Percentiles rank a stretch among this genome's conserved stretches.
phyloP scores from a whole-genome alignment of 306 rosid genomes.

The Malus orientalis region DNA sequence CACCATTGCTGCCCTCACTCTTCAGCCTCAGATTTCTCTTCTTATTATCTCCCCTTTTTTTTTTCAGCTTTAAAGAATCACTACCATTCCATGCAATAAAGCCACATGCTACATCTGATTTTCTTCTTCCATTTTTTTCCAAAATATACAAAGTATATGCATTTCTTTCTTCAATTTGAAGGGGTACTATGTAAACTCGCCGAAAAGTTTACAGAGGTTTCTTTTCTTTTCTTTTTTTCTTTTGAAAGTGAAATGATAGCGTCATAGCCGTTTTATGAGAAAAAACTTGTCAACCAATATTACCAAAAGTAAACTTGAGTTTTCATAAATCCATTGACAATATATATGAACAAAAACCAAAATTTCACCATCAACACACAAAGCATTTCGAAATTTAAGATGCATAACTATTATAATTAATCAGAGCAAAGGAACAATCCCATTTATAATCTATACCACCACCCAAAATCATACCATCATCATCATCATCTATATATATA shows the following conservation, averaged over 20 bases:
- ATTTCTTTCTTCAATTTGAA: neutral
- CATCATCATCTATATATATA: slow-evolving; percentile 6
- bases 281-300: neutral
- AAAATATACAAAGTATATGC: neutral
- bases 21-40: neutral
- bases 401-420: neutral
- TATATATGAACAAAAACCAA: neutral
- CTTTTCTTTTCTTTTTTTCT: no score
- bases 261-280: no score
- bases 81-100: slow-evolving; percentile 25
- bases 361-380: neutral
- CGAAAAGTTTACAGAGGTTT: neutral
- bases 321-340: no score
- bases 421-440: neutral
- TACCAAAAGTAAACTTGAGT: neutral
- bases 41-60: neutral
- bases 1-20: slow-evolving; percentile 27
- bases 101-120: neutral
- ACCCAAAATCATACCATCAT: slow-evolving; percentile 18
- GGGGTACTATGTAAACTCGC: neutral
- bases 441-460: neutral
- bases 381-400: neutral
- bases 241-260: no score
- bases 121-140: neutral
- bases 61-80: neutral